A percentile compares a stretch with the other conserved stretches of the same genome.
Conservation (phyloP, 306 rosid genomes). For the Gastrolobium villosum region DNA sequence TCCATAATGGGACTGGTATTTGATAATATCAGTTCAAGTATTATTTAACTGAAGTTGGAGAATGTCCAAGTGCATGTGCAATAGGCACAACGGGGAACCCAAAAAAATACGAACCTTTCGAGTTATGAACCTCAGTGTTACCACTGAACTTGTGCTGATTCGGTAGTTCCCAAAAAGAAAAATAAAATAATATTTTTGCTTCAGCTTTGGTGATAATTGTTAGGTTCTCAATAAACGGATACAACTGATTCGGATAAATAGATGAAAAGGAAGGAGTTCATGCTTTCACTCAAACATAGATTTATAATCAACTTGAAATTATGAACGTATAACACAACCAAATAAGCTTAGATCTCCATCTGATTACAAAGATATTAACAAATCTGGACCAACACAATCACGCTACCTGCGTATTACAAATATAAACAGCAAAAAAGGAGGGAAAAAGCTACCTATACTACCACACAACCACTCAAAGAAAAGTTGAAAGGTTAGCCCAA, state of each 20-base stretch:
- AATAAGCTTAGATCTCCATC: constrained; percentile 55
- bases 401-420: constrained; percentile 75
- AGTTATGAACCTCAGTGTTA: background rate
- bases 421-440: constrained; percentile 53
- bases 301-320: constrained; percentile 46
- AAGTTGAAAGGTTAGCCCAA: constrained; percentile 73
- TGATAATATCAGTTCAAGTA: too few relatives aligned
- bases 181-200: background rate
- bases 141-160: background rate
- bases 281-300: constrained; percentile 5
- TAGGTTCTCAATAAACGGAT: background rate
- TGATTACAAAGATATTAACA: constrained; percentile 77
- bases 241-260: background rate
- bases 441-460: constrained; percentile 73
- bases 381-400: constrained; percentile 68
- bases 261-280: background rate
- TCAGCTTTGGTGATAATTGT: background rate
- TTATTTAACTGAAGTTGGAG: too few relatives aligned
- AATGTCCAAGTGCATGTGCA: too few relatives aligned
- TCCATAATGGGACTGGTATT: too few relatives aligned
- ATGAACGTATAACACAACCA: constrained; percentile 50
- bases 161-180: background rate
- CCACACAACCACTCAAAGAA: constrained; percentile 67
- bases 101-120: too few relatives aligned
- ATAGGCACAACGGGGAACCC: too few relatives aligned